phyloP scores from a whole-genome alignment of 371 early-diverging fungal genomes.

The Fennellomyces sp. region DNA sequence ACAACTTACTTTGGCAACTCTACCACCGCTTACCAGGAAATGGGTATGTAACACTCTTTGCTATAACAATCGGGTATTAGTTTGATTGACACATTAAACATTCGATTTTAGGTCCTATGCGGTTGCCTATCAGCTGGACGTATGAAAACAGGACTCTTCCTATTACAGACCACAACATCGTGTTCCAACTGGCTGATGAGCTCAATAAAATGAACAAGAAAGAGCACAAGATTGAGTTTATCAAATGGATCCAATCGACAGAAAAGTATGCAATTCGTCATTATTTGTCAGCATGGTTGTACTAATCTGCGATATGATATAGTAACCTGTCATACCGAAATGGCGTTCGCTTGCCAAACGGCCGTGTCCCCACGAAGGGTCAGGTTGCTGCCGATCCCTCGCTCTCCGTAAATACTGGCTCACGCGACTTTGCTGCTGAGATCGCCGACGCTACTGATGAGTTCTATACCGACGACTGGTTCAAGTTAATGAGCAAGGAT shows the following conservation, averaged over 20 bases:
- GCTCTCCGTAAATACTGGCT: constrained; percentile 5
- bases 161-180: constrained; percentile 28
- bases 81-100: background rate
- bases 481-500: constrained; percentile 26
- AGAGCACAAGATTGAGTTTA: constrained; percentile 31
- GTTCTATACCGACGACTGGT: constrained; percentile 21
- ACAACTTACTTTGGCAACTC: constrained; percentile 31
- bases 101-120: constrained; percentile 21
- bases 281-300: background rate
- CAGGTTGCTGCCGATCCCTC: constrained; percentile 20
- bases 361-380: constrained; percentile 27
- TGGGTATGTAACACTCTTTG: constrained; percentile 13
- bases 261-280: constrained; percentile 21
- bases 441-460: constrained; percentile 10
- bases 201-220: constrained; percentile 26
- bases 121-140: constrained; percentile 21
- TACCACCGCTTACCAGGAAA: constrained; percentile 27
- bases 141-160: constrained; percentile 29
- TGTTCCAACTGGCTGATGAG: constrained; percentile 31
- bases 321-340: constrained; percentile 27
- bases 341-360: constrained; percentile 31
- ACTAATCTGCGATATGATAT: background rate
- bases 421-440: constrained; percentile 9
- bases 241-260: constrained; percentile 29
- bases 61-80: background rate